Conservation (phyloP, 768 basidiomycete genomes). For the Collybia mongolica region DNA sequence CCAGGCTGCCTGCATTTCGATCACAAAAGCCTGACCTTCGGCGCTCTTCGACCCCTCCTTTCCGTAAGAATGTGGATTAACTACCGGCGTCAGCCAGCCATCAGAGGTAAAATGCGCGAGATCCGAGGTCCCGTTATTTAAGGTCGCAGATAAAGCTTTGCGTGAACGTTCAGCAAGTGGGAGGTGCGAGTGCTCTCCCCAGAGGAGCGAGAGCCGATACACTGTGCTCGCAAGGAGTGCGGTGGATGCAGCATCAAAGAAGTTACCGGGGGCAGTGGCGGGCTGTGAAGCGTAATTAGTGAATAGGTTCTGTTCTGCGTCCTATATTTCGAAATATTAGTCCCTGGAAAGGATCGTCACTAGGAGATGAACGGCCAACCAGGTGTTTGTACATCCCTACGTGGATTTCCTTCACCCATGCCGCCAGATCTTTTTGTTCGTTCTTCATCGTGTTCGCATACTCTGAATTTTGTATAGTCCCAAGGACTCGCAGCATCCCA, state of each 20-base stretch:
- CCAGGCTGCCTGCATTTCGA: slow-evolving; percentile 75
- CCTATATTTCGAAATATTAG: slow-evolving; percentile 27
- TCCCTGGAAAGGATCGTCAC: slow-evolving; percentile 2
- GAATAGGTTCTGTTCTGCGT: slow-evolving; percentile 46
- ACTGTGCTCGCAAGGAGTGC: slow-evolving; percentile 76
- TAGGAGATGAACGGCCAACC: slow-evolving; percentile 34
- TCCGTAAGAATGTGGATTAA: slow-evolving; percentile 61
- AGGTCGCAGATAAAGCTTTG: slow-evolving; percentile 27
- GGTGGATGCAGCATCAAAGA: slow-evolving; percentile 72
- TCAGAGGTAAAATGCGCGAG: slow-evolving; percentile 50
- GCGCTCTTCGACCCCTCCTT: slow-evolving; percentile 54
- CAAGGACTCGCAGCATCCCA: slow-evolving; percentile 82
- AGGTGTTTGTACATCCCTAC: slow-evolving; percentile 62
- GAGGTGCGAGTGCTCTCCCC: slow-evolving; percentile 47
- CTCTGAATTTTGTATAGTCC: slow-evolving; percentile 65
- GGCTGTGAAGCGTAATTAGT: slow-evolving; percentile 69
- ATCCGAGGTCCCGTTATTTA: slow-evolving; percentile 14
- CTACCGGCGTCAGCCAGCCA: slow-evolving; percentile 75
- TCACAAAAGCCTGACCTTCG: slow-evolving; percentile 78
- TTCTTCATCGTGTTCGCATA: slow-evolving; percentile 45
- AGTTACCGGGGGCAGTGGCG: slow-evolving; percentile 39
- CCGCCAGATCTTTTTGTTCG: slow-evolving; percentile 56
- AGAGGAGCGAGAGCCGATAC: slow-evolving; percentile 65
- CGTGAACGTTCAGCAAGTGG: slow-evolving; percentile 59
- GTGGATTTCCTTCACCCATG: slow-evolving; percentile 75